Conservation (phyloP, 257 asterid genomes). For the Salvia rosmarinus region DNA sequence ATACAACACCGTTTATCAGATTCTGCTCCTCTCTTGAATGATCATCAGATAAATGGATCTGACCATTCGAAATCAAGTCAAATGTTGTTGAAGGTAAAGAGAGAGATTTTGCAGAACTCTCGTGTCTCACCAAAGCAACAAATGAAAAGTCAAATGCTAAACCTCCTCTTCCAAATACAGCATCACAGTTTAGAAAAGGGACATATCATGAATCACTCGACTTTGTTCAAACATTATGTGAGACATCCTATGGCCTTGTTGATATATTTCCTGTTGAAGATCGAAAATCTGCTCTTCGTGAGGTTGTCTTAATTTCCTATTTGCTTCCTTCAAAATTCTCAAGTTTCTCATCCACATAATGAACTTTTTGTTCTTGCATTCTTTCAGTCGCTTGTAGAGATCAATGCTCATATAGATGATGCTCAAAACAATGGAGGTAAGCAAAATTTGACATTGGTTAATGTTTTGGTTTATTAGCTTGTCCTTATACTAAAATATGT, state of each 20-base stretch:
- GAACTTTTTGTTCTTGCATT: no score
- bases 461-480: no score
- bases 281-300: constrained; percentile 85
- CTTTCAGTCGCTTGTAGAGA: constrained; percentile 79
- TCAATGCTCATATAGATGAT: constrained; percentile 68
- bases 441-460: no score
- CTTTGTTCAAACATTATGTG: constrained; percentile 87
- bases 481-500: no score
- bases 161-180: constrained; percentile 92
- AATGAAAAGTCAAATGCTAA: constrained; percentile 62
- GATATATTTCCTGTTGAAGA: constrained; percentile 92
- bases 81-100: no score
- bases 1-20: constrained; percentile 61
- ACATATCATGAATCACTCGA: constrained; percentile 95
- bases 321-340: constrained; percentile 20
- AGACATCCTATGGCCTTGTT: constrained; percentile 91
- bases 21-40: constrained; percentile 88
- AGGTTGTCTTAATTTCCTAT: constrained; percentile 55
- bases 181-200: constrained; percentile 87
- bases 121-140: no score
- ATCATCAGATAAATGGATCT: constrained; percentile 50
- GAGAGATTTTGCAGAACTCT: no score
- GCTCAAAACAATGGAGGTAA: constrained; percentile 90
- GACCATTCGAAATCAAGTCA: constrained; percentile 53
- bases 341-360: no score